Base-by-base conservation (phyloP, 106 monocot genomes). In the Acanthochlamys bracteata region DNA sequence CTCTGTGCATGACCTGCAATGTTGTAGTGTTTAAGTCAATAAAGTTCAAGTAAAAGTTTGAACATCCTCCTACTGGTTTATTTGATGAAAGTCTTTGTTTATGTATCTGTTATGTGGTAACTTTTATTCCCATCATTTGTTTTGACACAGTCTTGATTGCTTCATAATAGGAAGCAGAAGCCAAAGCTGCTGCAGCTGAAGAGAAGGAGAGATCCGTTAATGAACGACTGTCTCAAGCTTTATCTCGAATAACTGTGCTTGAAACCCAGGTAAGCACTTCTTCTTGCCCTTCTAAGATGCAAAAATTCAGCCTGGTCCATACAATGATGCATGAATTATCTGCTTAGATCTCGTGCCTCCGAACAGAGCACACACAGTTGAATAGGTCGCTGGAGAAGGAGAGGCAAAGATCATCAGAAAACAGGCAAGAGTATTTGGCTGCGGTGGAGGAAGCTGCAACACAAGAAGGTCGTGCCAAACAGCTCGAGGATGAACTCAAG, bases 351-450 rank as follows among this genome's bases (percentile, higher is more conserved):
- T 75, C 91, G 41, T 88, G 84, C 58, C 84, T 96, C 45, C 84
- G 96, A 80, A 85, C 96, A 25, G 96, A 96, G 60, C 96, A 88
- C 69, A 83, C 87, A 59, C 96, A 96, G 71, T 62, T 96, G 45
- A 91, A 75, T 52, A 77, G 91, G 24, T 78, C 88, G 22, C 88
- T 91, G 53, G 96, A 96, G 68, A 96, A 96, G 55, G 96, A 96
- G 67, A 82, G 96, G 63, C 91, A 91, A 65, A 91, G 96, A 63
- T 84, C 96, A 74, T 70, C 96, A 42, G 96, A 96, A 74, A 91
- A 72, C 67, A 84, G 91, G 73, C 96, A 91, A 74, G 96, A 96
- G 69, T 88, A 91, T 73, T 77, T 96, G 20, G 88, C 79, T 39
- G 74, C 80, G 46, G 78, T 76, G 71, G 96, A 91, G 82, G 91